Evolutionary conservation across 805 yeast genomes (phyloP), one percentile per base, ranked within the genome.

Genomic region (Yamadazyma phyllophila): DNA sequence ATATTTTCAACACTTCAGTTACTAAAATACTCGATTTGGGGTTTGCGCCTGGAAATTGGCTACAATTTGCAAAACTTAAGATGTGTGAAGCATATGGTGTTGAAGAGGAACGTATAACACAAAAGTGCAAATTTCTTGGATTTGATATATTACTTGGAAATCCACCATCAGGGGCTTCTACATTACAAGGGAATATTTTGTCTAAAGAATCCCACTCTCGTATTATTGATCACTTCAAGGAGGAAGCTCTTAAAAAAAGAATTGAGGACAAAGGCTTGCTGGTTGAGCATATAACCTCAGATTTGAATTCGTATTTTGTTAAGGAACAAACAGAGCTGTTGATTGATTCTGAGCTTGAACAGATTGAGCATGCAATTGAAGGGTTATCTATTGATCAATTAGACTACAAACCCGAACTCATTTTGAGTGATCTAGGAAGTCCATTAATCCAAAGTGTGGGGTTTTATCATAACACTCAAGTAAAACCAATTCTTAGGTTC

Each of bases 171-270:
- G 97, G 97, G 1, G 88, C 85, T 0, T 77, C 85, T 7, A 68
- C 91, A 0, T 74, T 91, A 43, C 98, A 94, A 59, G 98, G 96
- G 0, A 88, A 91, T 58, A 85, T 92, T n/a, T 69, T 87, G 34
- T 80, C 88, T 30, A 74, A 73, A 52, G 62, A 62, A 35, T 46
- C 67, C 5, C 70, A 63, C 10, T 36, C 51, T 2, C 50, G 53
- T 11, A 59, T 66, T 1, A 30, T 43, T 13, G 49, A 58, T 8
- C 65, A 60, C 49, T 66, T 66, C 45, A 59, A 57, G 37, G 70
- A 66, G 35, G 31, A 62, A 9, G 60, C 63, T 13, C 40, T 58
- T 27, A 39, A 54, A 20, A 51, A 54, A 42, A 27, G 39, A 27
- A 8, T 42, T n/a, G 41, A 39, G 34, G 17, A 30, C 30, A 35